Evolutionary conservation across 2,329 filamentous ascomycete species (phyloP), one percentile per base, ranked within the genome.

Genomic region (Gnomoniopsis sp.): DNA sequence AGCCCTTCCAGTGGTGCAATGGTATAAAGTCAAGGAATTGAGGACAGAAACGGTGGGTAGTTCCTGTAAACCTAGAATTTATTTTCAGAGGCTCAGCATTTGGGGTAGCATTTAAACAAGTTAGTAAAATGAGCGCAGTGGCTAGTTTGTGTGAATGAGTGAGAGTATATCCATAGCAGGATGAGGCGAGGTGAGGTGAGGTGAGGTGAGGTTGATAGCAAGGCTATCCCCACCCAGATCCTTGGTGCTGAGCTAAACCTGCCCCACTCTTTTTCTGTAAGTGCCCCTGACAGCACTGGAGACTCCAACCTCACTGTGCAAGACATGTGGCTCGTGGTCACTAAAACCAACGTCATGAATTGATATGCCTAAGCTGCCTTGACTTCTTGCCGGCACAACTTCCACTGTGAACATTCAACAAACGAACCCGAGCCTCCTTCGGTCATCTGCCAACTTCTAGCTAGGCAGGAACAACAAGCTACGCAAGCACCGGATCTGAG

Each of bases 221-320:
- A 56, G 53, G 53, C 44, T 56, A 46, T 47, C 26, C n/a, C n/a
- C n/a, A n/a, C n/a, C 53, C 34, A 53, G 7, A 43, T 15, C 46
- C 43, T 30, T 12, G 22, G 11, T 30, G 26, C 26, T 30, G 26
- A 19, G 34, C 43, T 49, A 52, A 30, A 49, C 30, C 15, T 10
- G 50, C 50, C 50, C 50, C 50, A 52, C 50, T 41, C 19, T 14
- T n/a, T 22, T 46, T 38, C 33, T 48, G 52, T 54, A 54, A 54
- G 52, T 54, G 52, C 30, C 43, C 44, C 44, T 36, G 17, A 38
- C 26, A 30, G 26, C 26, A 30, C 26, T 30, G 26, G 26, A 30
- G 26, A 30, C 26, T 30, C 26, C 26, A 30, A 30, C 26, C 26
- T 30, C 26, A 30, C 4, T 8, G 4, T 30, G 26, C 4, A 30